These are phyloP conservation scores for Dactylellina sp. DNA, from an alignment of 2,329 filamentous ascomycete genomes.

Conservation along the genomic window DNA sequence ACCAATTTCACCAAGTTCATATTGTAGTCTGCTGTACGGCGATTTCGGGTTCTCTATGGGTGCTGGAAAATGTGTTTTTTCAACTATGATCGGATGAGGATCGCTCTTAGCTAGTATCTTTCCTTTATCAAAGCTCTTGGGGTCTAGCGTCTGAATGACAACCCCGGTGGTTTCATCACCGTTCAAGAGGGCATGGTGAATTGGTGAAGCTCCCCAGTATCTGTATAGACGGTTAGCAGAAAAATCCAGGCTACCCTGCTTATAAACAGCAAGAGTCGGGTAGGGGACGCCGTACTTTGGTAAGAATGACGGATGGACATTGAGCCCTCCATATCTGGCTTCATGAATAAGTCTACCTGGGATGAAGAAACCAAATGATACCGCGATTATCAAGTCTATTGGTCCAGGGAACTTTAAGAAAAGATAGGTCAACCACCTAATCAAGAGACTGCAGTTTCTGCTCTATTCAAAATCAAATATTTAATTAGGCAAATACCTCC, in stretches of 20 bases:
- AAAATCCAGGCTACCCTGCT: background rate
- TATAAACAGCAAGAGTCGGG: too few relatives aligned
- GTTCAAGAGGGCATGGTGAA: constrained; percentile 83
- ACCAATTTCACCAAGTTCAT: constrained; percentile 73
- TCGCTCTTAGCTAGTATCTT: constrained; percentile 75
- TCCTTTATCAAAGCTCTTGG: constrained; percentile 81
- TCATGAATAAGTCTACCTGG: constrained; percentile 77
- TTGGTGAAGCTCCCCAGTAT: constrained; percentile 84
- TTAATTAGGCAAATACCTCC: constrained; percentile 69
- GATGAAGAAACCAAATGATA: constrained; percentile 93
- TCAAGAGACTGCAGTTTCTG: too few relatives aligned
- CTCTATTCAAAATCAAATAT: background rate
- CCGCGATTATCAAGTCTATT: constrained; percentile 85
- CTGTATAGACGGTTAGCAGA: constrained; percentile 64
- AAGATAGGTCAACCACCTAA: constrained; percentile 8
- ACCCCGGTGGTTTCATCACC: constrained; percentile 75
- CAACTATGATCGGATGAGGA: constrained; percentile 10
- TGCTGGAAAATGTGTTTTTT: constrained; percentile 66
- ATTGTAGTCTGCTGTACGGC: constrained; percentile 67
- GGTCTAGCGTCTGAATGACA: constrained; percentile 86
- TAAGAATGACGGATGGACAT: constrained; percentile 91
- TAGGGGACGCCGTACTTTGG: constrained; percentile 73
- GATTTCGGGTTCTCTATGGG: constrained; percentile 69
- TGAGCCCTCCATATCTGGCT: constrained; percentile 85
- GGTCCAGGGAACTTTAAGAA: constrained; percentile 56